Conservation (phyloP, 2,329 filamentous ascomycete species). For the Ophiostoma angusticollis region DNA sequence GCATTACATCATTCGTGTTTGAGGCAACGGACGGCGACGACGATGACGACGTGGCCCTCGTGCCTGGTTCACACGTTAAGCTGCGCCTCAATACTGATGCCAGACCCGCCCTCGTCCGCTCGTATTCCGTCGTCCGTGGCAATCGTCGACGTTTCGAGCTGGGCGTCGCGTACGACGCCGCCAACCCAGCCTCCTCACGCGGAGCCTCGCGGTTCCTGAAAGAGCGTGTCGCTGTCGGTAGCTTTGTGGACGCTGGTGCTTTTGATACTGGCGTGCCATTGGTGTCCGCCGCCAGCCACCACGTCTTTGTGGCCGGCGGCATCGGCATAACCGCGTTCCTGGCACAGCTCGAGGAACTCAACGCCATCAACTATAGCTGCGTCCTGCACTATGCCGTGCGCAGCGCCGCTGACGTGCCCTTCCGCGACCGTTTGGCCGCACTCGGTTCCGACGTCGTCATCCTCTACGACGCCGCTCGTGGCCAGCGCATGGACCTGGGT, state of each 20-base stretch:
- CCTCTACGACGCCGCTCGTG: slow-evolving; percentile 39
- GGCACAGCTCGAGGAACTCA: slow-evolving; percentile 29
- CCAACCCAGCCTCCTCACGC: slow-evolving; percentile 25
- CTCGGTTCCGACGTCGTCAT: slow-evolving; percentile 23
- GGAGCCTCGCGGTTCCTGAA: slow-evolving; percentile 52
- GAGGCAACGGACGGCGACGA: slow-evolving; percentile 33
- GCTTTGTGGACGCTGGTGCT: slow-evolving; percentile 36
- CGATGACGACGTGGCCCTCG: slow-evolving; percentile 22
- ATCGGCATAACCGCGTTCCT: slow-evolving; percentile 57
- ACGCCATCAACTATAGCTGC: slow-evolving; percentile 34
- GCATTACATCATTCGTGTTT: slow-evolving; percentile 39
- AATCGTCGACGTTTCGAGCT: slow-evolving; percentile 38
- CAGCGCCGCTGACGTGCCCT: slow-evolving; percentile 39
- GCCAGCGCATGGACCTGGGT: slow-evolving; percentile 38
- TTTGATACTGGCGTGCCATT: slow-evolving; percentile 37
- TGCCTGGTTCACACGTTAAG: too few relatives aligned
- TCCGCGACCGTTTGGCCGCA: slow-evolving; percentile 31
- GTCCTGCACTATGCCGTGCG: slow-evolving; percentile 48
- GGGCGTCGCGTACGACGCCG: slow-evolving; percentile 36
- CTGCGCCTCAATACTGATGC: too few relatives aligned
- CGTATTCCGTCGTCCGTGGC: slow-evolving; percentile 48
- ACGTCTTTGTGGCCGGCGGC: slow-evolving; percentile 51
- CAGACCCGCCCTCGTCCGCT: slow-evolving; percentile 37
- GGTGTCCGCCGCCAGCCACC: slow-evolving; percentile 35
- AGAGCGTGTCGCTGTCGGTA: slow-evolving; percentile 30